Evolutionary conservation across 352 stramenopile species (phyloP).

Genomic region (Globisporangium orthogonon): DNA sequence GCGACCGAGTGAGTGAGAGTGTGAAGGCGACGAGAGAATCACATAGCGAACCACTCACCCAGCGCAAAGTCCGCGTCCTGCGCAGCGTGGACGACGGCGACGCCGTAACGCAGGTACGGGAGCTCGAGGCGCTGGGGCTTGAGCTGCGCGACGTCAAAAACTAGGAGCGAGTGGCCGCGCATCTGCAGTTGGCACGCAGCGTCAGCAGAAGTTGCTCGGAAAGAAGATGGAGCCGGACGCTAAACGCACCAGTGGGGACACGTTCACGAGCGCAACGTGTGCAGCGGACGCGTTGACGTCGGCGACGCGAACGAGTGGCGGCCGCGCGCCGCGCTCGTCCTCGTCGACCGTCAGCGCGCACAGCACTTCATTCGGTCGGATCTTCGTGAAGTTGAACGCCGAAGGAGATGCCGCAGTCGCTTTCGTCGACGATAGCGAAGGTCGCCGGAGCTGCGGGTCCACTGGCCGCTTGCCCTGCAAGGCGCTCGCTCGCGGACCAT

Average conservation of each 20-base stretch:
- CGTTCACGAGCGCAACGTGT: constrained; percentile 49
- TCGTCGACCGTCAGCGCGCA: constrained; percentile 24
- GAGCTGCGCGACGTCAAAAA: constrained; percentile 33
- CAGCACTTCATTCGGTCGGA: constrained; percentile 41
- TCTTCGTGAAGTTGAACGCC: constrained; percentile 61
- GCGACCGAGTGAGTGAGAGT: background rate
- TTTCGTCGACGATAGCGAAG: background rate
- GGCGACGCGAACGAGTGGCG: background rate
- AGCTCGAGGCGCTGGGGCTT: constrained; percentile 33
- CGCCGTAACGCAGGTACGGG: constrained; percentile 18
- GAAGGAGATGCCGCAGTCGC: no score
- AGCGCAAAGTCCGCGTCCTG: constrained; percentile 34
- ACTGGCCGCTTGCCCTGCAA: constrained; percentile 29
- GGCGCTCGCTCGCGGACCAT: no score
- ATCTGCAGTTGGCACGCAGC: constrained; percentile 23
- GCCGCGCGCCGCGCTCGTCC: constrained; percentile 3
- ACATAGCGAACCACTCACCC: constrained; percentile 15
- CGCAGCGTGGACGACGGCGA: constrained; percentile 20
- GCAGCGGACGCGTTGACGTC: background rate
- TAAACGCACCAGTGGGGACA: constrained; percentile 49
- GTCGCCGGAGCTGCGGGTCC: constrained; percentile 21
- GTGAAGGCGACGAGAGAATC: background rate
- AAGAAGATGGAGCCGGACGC: background rate
- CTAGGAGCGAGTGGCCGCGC: constrained; percentile 46
- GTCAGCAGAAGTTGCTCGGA: background rate